These are phyloP conservation scores for Herpetospermum pedunculosum DNA, from an alignment of 306 rosid species.

Conservation along the genomic window DNA sequence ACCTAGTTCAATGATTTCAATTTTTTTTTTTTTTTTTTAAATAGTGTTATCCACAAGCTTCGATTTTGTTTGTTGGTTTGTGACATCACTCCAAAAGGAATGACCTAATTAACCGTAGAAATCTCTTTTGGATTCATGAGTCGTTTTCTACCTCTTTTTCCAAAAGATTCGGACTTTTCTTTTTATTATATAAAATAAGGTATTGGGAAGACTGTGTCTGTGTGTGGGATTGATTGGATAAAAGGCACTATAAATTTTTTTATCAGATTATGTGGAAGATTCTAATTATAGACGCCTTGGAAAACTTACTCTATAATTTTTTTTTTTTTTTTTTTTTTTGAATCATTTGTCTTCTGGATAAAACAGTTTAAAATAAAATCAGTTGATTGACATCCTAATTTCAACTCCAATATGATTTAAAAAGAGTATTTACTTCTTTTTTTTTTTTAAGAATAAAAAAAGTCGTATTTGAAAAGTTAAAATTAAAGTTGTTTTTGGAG, in stretches of 20 bases:
- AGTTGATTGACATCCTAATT: background rate
- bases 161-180: conserved; percentile 1
- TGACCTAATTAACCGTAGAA: background rate
- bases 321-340: background rate
- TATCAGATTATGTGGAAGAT: background rate
- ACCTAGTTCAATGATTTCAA: no score
- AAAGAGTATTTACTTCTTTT: background rate
- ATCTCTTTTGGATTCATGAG: background rate
- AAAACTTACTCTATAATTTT: background rate
- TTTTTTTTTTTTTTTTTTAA: background rate
- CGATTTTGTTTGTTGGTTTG: background rate
- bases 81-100: background rate
- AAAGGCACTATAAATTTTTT: background rate
- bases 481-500: background rate
- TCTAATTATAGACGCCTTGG: background rate
- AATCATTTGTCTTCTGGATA: background rate
- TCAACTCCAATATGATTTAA: background rate
- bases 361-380: background rate
- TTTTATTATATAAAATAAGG: background rate
- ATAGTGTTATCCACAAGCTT: background rate
- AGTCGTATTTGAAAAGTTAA: background rate
- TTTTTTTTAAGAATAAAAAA: background rate
- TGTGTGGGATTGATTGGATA: background rate
- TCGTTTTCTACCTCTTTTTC: background rate
- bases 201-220: background rate